Base-by-base conservation (phyloP, 495 filamentous ascomycete genomes). In the Neurospora sp. region DNA sequence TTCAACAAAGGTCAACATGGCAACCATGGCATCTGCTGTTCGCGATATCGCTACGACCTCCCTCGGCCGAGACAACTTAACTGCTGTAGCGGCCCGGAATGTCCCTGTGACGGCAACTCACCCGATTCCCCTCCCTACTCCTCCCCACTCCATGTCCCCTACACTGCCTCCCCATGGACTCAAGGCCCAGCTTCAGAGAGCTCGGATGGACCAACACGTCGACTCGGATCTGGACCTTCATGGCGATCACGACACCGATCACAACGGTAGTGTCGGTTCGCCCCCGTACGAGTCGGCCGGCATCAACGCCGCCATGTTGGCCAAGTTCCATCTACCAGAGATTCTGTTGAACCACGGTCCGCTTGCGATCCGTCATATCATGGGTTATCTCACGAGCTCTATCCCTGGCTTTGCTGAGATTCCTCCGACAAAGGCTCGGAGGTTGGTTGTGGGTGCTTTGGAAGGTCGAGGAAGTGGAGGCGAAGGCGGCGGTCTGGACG, bases 81-180 rank as follows among this genome's bases (percentile, higher is more conserved):
- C 87, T 86, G 83, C 80, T 82, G 87, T 88, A 81, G 84, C 86
- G 82, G 89, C 81, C 82, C 83, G 83, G 84, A 86, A 76, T 78
- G 88, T 82, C 82, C 86, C 81, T 88, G 85, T 84, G 84, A 81
- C 85, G 74, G 71, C 85, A 84, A 75, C 85, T 87, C 82, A 83
- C 87, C 84, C 80, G 89, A 96, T 76, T 93, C 71, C 81, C 79
- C 90, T 98, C 76, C 94, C 91, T 69, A 98, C 95, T 82, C 95
- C 95, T 78, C 95, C 95, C 70, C 96, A 96, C 84, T 98, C 96
- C 79, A 94, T 98, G 81, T 98, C 95, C 44, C 96, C 95, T 40
- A 90, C 89, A 70, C 88, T 98, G 70, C 90, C 92, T 76, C 92
- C 96, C 65, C 93, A 94, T 74, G 90, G 88, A 76, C 90, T 92